Conservation (phyloP, 1,139 yeast species). For the Groenewaldozyma auringiensis region DNA sequence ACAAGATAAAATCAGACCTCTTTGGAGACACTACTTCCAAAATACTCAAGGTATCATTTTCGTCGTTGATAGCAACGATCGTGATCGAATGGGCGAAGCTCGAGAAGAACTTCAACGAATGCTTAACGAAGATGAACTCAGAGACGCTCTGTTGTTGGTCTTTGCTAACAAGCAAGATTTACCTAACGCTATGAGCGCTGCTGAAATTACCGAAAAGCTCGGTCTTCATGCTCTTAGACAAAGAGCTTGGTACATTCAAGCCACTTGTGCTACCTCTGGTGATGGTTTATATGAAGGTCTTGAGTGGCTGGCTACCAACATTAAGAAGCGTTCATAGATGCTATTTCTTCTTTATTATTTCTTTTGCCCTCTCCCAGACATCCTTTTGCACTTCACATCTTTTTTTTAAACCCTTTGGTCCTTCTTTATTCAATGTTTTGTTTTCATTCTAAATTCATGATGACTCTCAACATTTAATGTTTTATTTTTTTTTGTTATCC, state of each 20-base stretch:
- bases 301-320: slow-evolving; percentile 85
- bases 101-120: slow-evolving; percentile 90
- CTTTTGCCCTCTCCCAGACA: too few relatives aligned
- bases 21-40: slow-evolving; percentile 94
- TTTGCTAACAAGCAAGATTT: slow-evolving; percentile 84
- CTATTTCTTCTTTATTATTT: too few relatives aligned
- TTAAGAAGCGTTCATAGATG: slow-evolving; percentile 52
- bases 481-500: too few relatives aligned
- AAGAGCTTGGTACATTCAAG: slow-evolving; percentile 93
- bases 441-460: too few relatives aligned
- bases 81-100: slow-evolving; percentile 90
- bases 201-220: slow-evolving; percentile 86
- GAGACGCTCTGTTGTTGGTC: slow-evolving; percentile 81
- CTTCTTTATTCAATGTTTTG: too few relatives aligned
- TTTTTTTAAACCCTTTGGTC: too few relatives aligned
- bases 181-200: slow-evolving; percentile 94
- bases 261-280: slow-evolving; percentile 92
- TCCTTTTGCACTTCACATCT: too few relatives aligned
- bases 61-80: slow-evolving; percentile 88
- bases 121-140: slow-evolving; percentile 89
- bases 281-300: slow-evolving; percentile 93
- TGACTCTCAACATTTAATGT: too few relatives aligned
- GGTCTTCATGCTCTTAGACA: slow-evolving; percentile 89
- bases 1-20: slow-evolving; percentile 90
- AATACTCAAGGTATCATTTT: slow-evolving; percentile 91